Conservation (phyloP, 2,329 filamentous ascomycete genomes). For the Nigrograna mackinnonii region DNA sequence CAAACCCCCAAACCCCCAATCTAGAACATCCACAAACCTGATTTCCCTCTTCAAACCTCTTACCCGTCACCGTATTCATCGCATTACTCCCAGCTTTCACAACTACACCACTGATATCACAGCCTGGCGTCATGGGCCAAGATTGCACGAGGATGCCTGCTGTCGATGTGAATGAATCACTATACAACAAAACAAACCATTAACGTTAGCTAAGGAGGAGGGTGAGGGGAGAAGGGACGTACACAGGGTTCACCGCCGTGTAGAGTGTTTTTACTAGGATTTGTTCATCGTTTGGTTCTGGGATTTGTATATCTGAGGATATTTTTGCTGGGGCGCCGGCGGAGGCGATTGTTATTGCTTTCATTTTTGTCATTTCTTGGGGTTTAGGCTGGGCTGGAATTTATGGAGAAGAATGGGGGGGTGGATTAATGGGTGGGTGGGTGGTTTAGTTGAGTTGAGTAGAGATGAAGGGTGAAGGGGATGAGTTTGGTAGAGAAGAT, state of each 20-base stretch:
- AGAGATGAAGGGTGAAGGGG: too few species aligned
- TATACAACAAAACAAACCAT: slow-evolving; percentile 1
- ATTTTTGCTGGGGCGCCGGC: slow-evolving; percentile 11
- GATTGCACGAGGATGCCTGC: slow-evolving; percentile 27
- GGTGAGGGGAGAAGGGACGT: slow-evolving; percentile 6
- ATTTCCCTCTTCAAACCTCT: slow-evolving; percentile 31
- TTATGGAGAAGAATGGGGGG: too few species aligned
- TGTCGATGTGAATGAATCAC: slow-evolving; percentile 26
- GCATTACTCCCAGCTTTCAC: slow-evolving; percentile 32
- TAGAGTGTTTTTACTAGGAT: slow-evolving; percentile 36
- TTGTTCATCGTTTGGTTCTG: slow-evolving; percentile 26
- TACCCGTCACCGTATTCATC: slow-evolving; percentile 13
- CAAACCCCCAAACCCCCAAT: slow-evolving; percentile 24
- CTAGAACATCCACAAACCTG: slow-evolving; percentile 35
- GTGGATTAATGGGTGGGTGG: too few species aligned
- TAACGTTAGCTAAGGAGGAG: neutral
- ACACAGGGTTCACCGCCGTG: slow-evolving; percentile 37
- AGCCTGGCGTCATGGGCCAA: slow-evolving; percentile 34
- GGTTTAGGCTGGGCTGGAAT: too few species aligned
- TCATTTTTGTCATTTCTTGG: too few species aligned
- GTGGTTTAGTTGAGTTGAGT: too few species aligned
- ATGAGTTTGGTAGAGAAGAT: too few species aligned
- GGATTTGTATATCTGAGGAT: slow-evolving; percentile 19
- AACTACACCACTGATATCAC: slow-evolving; percentile 31
- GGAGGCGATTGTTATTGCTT: slow-evolving; percentile 15